Percentiles rank a stretch among this genome's conserved stretches.
Evolutionary conservation across 257 asterid species (phyloP).

Genomic region (Solanum pinnatisectum): DNA sequence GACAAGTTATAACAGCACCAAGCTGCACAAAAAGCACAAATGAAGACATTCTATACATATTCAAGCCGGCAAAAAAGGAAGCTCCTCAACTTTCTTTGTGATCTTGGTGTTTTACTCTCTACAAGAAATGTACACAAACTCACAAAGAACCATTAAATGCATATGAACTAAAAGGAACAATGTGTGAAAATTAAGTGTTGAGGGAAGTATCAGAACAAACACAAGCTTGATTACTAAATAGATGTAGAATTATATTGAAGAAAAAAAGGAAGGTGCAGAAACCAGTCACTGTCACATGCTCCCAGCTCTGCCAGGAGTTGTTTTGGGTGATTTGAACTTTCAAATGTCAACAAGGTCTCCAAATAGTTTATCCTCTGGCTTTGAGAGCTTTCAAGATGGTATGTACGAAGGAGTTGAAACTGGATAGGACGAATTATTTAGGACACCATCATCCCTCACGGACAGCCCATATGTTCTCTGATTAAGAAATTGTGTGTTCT

Average conservation of each 20-base stretch:
- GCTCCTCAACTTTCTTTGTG: neutral
- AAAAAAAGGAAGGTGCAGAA: neutral
- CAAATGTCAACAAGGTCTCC: constrained; percentile 73
- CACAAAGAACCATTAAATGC: constrained; percentile 5
- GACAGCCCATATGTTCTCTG: constrained; percentile 68
- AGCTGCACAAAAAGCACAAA: neutral
- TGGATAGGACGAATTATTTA: constrained; percentile 22
- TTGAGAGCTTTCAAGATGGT: constrained; percentile 59
- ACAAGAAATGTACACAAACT: constrained; percentile 20
- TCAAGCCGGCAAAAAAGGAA: neutral
- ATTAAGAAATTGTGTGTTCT: constrained; percentile 50
- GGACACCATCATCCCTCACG: constrained; percentile 50
- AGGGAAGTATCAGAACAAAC: neutral
- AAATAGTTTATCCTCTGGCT: constrained; percentile 72
- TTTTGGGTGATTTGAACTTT: constrained; percentile 42
- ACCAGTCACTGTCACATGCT: constrained; percentile 27
- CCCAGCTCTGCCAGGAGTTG: constrained; percentile 35
- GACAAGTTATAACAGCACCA: neutral
- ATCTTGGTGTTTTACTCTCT: constrained; percentile 6
- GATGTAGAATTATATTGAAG: neutral
- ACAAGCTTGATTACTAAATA: neutral
- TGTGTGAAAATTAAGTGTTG: neutral
- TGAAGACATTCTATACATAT: neutral
- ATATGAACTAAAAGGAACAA: constrained; percentile 9
- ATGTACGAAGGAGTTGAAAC: constrained; percentile 34